Evolutionary conservation across 1,284 basidiomycete genomes (phyloP).

Genomic region (Polyporus tsugae): DNA sequence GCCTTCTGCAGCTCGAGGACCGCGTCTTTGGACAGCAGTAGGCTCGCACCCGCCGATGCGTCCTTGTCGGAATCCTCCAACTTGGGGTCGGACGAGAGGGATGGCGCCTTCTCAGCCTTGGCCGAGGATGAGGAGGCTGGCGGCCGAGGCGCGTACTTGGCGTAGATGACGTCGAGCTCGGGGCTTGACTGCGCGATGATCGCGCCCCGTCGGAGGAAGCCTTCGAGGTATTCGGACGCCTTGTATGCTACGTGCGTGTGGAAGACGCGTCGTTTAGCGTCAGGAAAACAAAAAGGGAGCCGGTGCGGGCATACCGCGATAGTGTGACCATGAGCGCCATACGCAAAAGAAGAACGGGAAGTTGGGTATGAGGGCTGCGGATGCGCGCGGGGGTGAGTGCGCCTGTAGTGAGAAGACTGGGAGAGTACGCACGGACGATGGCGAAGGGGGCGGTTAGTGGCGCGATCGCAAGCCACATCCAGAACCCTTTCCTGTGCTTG

Average conservation of each 20-base stretch:
- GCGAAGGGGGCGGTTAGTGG: conserved; percentile 79
- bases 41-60: conserved; percentile 21
- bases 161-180: conserved; percentile 67
- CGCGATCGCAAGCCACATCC: conserved; percentile 65
- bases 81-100: neutral
- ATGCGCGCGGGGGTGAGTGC: conserved; percentile 1
- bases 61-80: neutral
- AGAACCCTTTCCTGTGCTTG: conserved; percentile 70
- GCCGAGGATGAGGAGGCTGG: neutral
- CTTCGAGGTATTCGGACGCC: conserved; percentile 72
- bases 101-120: neutral
- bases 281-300: neutral
- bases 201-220: conserved; percentile 60
- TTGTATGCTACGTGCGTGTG: conserved; percentile 62
- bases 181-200: conserved; percentile 63
- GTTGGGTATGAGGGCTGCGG: conserved; percentile 78
- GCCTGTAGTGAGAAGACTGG: neutral
- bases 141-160: conserved; percentile 42
- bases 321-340: conserved; percentile 87
- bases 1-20: conserved; percentile 57
- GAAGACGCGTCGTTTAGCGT: neutral
- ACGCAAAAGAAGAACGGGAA: conserved; percentile 85
- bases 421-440: conserved; percentile 67
- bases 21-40: conserved; percentile 57
- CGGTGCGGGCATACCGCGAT: conserved; percentile 61